Conservation (phyloP, 805 yeast species). For the Lipomyces orientalis region DNA sequence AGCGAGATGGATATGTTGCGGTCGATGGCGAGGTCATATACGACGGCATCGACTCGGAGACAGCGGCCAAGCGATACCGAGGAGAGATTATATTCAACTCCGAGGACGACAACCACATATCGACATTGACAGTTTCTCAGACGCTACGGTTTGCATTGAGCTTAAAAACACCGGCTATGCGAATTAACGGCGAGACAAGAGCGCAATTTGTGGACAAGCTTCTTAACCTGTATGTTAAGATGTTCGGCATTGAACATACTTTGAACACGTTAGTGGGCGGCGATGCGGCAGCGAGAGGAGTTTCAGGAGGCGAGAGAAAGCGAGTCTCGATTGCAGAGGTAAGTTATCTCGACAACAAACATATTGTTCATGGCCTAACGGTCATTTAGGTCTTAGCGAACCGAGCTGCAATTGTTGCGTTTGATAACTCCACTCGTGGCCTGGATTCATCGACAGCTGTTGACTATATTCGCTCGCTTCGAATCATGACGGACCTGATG, state of each 20-base stretch:
- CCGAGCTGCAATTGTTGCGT: slow-evolving; percentile 61
- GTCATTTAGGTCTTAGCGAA: slow-evolving; percentile 22
- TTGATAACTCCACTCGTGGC: slow-evolving; percentile 76
- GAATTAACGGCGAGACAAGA: slow-evolving; percentile 57
- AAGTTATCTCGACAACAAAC: neutral
- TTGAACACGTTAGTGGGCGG: slow-evolving; percentile 68
- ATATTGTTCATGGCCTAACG: neutral
- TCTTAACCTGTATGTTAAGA: slow-evolving; percentile 61
- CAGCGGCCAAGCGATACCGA: slow-evolving; percentile 64
- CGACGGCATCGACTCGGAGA: slow-evolving; percentile 64
- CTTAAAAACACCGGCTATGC: slow-evolving; percentile 65
- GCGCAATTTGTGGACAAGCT: slow-evolving; percentile 60
- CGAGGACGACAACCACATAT: slow-evolving; percentile 71
- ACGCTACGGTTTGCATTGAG: slow-evolving; percentile 68
- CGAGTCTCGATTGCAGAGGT: slow-evolving; percentile 75
- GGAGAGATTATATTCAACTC: slow-evolving; percentile 77
- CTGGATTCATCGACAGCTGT: slow-evolving; percentile 73
- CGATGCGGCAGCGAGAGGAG: slow-evolving; percentile 66
- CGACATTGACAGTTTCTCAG: slow-evolving; percentile 69
- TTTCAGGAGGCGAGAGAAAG: slow-evolving; percentile 75
- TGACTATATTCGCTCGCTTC: slow-evolving; percentile 65
- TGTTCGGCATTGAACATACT: slow-evolving; percentile 58
- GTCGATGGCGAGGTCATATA: slow-evolving; percentile 64
- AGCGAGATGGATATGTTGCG: slow-evolving; percentile 31
- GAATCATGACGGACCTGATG: slow-evolving; percentile 62